Evolutionary conservation across 805 yeast genomes (phyloP), one percentile per base, ranked within the genome.

Genomic region (Zygosaccharomyces pseudorouxii): DNA sequence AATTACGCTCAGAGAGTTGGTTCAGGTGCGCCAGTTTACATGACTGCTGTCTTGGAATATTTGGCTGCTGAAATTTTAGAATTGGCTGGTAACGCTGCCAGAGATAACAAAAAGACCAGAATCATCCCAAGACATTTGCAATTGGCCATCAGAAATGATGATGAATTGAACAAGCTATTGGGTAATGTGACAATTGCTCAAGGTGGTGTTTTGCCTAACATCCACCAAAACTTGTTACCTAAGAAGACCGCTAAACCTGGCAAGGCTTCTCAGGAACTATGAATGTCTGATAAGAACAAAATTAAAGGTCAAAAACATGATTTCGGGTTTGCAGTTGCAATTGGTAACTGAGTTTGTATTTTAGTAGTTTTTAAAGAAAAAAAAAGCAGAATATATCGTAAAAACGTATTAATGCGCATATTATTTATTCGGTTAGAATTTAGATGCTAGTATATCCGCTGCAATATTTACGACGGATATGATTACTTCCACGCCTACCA

Each of bases 81-180:
- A 78, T 82, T 87, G 74, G 96, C 96, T 54, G 96, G 96, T 78
- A 86, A 87, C 76, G 97, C 96, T 64, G 97, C 97, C 54, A 86
- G 95, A 79, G 96, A 89, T 75, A 88, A 86, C 89, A 90, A 90
- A 83, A 90, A 90, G 82, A 84, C 96, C 69, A 89, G 97, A 83
- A 89, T 89, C 65, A 87, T 89, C 65, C 97, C 97, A 76, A 89
- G 97, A 79, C 96, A 89, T 75, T 81, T 89, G 75, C 96, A 89
- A 76, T 80, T 89, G 64, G 97, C 97, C 72, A 89, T 89, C 79
- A 86, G 97, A 81, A 89, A 89, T 70, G 97, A 89, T 79, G 97
- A 89, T 76, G 97, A 89, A 76, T 80, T 89, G 74, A 89, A 89
- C 85, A 88, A 86, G 73, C 80, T 89, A 65, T 78, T 89, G 57